These are phyloP conservation scores for Vigna mungo DNA, from an alignment of 306 rosid species.

Conservation along the genomic window DNA sequence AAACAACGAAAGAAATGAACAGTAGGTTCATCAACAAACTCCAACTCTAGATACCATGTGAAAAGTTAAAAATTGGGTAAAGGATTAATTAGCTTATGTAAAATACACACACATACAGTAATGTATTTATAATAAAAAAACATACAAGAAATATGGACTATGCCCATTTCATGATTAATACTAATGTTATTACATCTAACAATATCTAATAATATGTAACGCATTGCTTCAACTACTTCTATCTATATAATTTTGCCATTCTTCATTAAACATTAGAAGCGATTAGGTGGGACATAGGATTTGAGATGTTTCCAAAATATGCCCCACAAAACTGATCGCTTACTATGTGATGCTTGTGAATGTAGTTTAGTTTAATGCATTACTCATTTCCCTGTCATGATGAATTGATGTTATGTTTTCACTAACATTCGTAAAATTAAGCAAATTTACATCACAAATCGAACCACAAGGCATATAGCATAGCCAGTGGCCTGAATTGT, in stretches of 20 bases:
- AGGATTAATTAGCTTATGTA: no score
- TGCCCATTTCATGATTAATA: no score
- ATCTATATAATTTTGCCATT: neutral
- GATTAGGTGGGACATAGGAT: conserved; percentile 1
- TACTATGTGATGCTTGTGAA: conserved; percentile 11
- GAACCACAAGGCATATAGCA: conserved; percentile 7
- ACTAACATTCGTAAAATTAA: neutral
- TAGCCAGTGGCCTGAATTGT: neutral
- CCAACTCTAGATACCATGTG: no score
- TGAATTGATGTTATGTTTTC: conserved; percentile 7
- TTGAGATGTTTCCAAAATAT: conserved; percentile 16
- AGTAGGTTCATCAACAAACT: no score
- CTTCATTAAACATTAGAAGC: conserved; percentile 24
- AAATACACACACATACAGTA: no score
- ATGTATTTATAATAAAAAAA: no score
- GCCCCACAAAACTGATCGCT: neutral
- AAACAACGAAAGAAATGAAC: no score
- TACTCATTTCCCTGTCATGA: conserved; percentile 6
- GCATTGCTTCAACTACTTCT: neutral
- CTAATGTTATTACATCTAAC: no score
- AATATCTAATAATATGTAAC: no score
- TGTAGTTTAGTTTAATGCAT: conserved; percentile 1
- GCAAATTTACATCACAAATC: neutral
- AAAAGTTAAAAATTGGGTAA: no score
- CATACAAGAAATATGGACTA: no score